Percentiles rank a stretch among this genome's conserved stretches.
Evolutionary conservation across 2,329 filamentous ascomycete species (phyloP).

Genomic region (Phyllosticta capitalensis): DNA sequence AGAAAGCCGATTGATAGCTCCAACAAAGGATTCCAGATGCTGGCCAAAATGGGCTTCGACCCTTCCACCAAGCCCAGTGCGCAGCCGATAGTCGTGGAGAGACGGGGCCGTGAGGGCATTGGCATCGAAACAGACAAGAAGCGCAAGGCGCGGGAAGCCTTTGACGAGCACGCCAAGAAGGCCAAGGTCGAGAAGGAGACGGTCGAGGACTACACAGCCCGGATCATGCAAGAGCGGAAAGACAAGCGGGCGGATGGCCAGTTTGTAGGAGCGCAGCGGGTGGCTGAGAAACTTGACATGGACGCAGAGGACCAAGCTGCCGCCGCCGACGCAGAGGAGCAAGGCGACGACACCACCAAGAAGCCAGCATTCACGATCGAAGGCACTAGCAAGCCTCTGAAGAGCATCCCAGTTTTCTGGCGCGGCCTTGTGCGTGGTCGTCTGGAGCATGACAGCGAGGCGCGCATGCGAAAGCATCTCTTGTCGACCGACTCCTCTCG

Average conservation of each 20-base stretch:
- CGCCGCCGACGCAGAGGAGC: constrained; percentile 16
- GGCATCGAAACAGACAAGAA: constrained; percentile 73
- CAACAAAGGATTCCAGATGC: constrained; percentile 90
- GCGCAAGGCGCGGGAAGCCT: constrained; percentile 47
- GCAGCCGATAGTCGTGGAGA: constrained; percentile 69
- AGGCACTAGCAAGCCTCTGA: constrained; percentile 44
- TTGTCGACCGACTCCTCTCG: constrained; percentile 51
- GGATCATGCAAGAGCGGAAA: constrained; percentile 24
- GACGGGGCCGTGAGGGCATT: constrained; percentile 73
- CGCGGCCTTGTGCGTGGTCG: constrained; percentile 62
- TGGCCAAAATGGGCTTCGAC: constrained; percentile 90
- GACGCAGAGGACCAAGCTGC: constrained; percentile 32
- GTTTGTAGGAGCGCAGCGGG: constrained; percentile 68
- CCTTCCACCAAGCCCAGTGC: constrained; percentile 64
- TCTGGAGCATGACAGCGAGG: constrained; percentile 59
- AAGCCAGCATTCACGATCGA: constrained; percentile 11
- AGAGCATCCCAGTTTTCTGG: constrained; percentile 68
- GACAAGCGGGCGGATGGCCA: constrained; percentile 50
- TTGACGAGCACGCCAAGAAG: constrained; percentile 23
- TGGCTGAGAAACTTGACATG: constrained; percentile 66
- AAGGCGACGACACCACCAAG: constrained; percentile 18
- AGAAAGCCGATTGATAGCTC: constrained; percentile 51
- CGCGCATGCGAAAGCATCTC: constrained; percentile 55
- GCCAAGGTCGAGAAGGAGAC: constrained; percentile 39
- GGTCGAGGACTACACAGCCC: constrained; percentile 26